Evolutionary conservation across 257 asterid species (phyloP).

Genomic region (Euphrasia confusa): DNA sequence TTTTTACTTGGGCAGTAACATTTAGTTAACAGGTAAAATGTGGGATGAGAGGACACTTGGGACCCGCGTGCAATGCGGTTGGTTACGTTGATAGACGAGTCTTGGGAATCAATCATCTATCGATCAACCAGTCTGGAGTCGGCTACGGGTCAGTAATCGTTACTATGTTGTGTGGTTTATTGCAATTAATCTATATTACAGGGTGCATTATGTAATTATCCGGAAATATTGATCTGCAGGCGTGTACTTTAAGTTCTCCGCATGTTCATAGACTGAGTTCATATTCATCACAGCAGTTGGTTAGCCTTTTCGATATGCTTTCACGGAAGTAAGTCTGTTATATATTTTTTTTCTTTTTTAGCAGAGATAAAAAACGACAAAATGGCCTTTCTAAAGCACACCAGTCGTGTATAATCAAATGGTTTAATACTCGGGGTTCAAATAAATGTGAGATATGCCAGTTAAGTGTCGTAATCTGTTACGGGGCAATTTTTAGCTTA

Average conservation of each 20-base stretch:
- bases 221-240: constrained; percentile 35
- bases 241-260: constrained; percentile 77
- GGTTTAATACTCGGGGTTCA: constrained; percentile 73
- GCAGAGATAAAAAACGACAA: constrained; percentile 8
- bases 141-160: constrained; percentile 32
- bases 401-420: constrained; percentile 57
- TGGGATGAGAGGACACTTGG: constrained; percentile 89
- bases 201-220: neutral
- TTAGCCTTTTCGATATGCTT: constrained; percentile 96
- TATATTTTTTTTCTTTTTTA: no score
- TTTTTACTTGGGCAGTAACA: constrained; percentile 5
- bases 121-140: constrained; percentile 61
- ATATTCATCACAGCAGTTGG: constrained; percentile 90
- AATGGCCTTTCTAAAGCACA: constrained; percentile 81
- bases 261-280: constrained; percentile 85
- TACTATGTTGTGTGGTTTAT: neutral
- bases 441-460: constrained; percentile 81
- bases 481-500: constrained; percentile 19
- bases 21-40: constrained; percentile 64
- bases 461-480: constrained; percentile 34
- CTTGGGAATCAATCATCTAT: constrained; percentile 89
- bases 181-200: neutral
- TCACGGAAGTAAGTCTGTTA: constrained; percentile 78
- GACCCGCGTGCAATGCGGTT: constrained; percentile 93
- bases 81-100: constrained; percentile 82